phyloP scores from a whole-genome alignment of 2,329 filamentous ascomycete species.

The Neofusicoccum parvum region DNA sequence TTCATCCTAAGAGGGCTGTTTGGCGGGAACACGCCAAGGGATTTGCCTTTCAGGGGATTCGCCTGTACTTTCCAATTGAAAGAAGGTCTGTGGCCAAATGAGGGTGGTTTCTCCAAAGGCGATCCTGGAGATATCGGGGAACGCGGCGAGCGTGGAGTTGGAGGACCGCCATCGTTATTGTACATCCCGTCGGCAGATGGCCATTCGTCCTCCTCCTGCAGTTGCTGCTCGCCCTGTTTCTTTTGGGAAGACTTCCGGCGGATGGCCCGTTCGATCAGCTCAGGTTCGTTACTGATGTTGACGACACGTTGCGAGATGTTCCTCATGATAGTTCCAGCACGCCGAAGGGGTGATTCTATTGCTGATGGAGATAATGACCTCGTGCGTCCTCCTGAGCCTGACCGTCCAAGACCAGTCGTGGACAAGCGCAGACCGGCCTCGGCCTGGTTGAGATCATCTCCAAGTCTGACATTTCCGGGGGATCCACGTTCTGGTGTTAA shows the following conservation, averaged over 20 bases:
- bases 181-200: not conserved
- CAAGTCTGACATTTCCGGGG: conserved; percentile 49
- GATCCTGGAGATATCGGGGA: conserved; percentile 30
- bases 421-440: conserved; percentile 57
- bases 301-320: conserved; percentile 97
- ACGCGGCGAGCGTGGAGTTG: conserved; percentile 5
- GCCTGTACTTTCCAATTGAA: conserved; percentile 43
- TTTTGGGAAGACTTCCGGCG: conserved; percentile 62
- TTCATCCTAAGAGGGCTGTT: conserved; percentile 72
- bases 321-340: conserved; percentile 55
- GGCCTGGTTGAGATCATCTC: conserved; percentile 62
- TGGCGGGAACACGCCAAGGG: conserved; percentile 80
- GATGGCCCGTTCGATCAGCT: conserved; percentile 73
- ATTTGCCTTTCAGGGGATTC: conserved; percentile 86
- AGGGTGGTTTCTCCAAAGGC: conserved; percentile 42
- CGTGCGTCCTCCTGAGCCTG: conserved; percentile 48
- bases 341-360: conserved; percentile 49
- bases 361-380: conserved; percentile 50
- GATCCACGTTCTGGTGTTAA: conserved; percentile 43
- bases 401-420: conserved; percentile 30
- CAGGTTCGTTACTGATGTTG: conserved; percentile 91
- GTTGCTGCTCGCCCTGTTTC: conserved; percentile 52
- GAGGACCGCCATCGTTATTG: conserved; percentile 42
- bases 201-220: conserved; percentile 11
- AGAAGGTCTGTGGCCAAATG: conserved; percentile 29